Percentiles rank a stretch among this genome's conserved stretches.
Evolutionary conservation across 2,329 filamentous ascomycete species (phyloP).

Genomic region (Emericellopsis cladophorae): DNA sequence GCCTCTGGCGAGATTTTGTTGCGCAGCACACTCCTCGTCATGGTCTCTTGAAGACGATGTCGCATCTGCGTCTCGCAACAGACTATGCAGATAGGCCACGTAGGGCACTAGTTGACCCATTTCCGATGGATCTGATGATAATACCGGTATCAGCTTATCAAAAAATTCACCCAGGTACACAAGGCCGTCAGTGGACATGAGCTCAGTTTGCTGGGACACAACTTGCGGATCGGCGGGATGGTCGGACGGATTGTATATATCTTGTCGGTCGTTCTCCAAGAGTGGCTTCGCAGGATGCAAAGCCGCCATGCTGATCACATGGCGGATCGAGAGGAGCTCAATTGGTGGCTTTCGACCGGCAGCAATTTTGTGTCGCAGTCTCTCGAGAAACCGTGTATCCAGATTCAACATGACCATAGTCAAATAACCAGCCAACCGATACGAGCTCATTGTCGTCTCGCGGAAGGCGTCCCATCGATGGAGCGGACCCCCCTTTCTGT

Average conservation of each 20-base stretch:
- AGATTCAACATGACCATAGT: too few relatives aligned
- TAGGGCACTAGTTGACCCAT: slow-evolving; percentile 22
- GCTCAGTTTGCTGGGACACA: slow-evolving; percentile 31
- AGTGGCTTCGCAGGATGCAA: too few relatives aligned
- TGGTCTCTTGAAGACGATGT: slow-evolving; percentile 9
- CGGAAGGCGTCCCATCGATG: too few relatives aligned
- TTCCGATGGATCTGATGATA: slow-evolving; percentile 30
- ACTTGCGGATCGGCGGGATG: not conserved
- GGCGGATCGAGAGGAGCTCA: too few relatives aligned
- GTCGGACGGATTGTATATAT: not conserved
- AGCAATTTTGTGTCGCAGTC: too few relatives aligned
- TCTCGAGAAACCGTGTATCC: too few relatives aligned
- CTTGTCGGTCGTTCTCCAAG: too few relatives aligned
- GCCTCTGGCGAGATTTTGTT: slow-evolving; percentile 22
- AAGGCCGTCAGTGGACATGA: slow-evolving; percentile 27
- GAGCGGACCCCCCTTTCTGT: too few relatives aligned
- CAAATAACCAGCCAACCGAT: too few relatives aligned
- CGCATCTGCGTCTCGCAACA: slow-evolving; percentile 17
- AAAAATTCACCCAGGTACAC: slow-evolving; percentile 27
- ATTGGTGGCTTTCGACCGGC: too few relatives aligned
- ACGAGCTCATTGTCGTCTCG: too few relatives aligned
- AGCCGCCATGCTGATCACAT: too few relatives aligned
- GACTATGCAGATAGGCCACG: slow-evolving; percentile 24
- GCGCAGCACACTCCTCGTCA: slow-evolving; percentile 10
- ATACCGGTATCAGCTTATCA: slow-evolving; percentile 22